A percentile compares a stretch with the other conserved stretches of the same genome.
These are phyloP conservation scores for Trichosporon inkin DNA, from an alignment of 1,284 basidiomycete genomes.

Conservation along the genomic window DNA sequence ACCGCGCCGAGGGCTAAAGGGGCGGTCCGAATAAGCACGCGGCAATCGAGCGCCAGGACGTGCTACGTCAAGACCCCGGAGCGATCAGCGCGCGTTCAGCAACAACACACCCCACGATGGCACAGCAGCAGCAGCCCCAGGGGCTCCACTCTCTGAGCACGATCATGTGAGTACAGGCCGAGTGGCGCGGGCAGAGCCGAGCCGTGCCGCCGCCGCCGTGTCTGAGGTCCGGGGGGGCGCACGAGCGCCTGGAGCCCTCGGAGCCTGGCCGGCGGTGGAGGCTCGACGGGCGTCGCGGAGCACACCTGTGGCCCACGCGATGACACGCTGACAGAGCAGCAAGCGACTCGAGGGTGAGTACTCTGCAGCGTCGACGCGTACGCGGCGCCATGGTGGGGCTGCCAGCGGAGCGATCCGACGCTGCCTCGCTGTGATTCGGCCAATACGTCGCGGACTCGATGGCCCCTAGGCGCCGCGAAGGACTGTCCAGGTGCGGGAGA, in stretches of 20 bases:
- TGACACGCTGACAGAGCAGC: constrained; percentile 27
- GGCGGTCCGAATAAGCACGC: neutral
- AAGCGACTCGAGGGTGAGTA: constrained; percentile 58
- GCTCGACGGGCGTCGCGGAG: neutral
- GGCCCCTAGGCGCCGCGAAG: too few species aligned
- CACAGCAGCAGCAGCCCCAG: constrained; percentile 27
- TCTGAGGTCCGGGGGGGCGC: neutral
- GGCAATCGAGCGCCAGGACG: neutral
- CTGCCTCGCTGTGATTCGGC: neutral
- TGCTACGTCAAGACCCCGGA: constrained; percentile 6
- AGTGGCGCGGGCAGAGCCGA: neutral
- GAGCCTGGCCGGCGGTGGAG: neutral
- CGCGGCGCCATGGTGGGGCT: constrained; percentile 9
- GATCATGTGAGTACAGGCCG: constrained; percentile 37
- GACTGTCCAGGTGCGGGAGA: too few species aligned
- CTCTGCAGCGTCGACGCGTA: neutral
- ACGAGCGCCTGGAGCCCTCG: too few species aligned
- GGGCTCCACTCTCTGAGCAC: constrained; percentile 46
- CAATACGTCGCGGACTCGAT: too few species aligned
- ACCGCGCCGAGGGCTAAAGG: neutral
- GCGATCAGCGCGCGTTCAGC: neutral
- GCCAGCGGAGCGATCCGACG: neutral
- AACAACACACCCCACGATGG: constrained; percentile 15
- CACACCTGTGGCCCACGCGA: too few species aligned
- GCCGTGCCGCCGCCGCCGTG: neutral